Percentiles rank a stretch among this genome's conserved stretches.
phyloP scores from a whole-genome alignment of 192 early-diverging fungal genomes.

The Backusella sp. region DNA sequence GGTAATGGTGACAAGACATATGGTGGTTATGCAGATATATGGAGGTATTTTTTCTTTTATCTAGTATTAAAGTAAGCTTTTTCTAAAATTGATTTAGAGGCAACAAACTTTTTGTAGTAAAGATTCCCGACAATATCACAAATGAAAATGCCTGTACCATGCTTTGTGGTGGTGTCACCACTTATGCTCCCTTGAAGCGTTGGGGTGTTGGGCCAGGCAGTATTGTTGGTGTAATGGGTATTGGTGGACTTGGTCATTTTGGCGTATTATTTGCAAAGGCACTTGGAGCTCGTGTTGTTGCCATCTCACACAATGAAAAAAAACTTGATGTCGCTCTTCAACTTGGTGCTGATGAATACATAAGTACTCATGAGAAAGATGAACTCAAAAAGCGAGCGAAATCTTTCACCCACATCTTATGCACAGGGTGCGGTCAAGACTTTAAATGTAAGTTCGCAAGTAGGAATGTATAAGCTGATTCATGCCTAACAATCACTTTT shows the following conservation, averaged over 20 bases:
- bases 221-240: constrained; percentile 2
- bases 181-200: constrained; percentile 47
- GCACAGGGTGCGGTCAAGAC: background rate
- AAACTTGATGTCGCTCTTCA: constrained; percentile 57
- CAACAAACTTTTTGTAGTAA: constrained; percentile 55
- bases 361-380: constrained; percentile 12
- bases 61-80: too few species aligned
- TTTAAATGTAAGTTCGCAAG: constrained; percentile 1
- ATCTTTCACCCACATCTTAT: constrained; percentile 28
- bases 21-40: constrained; percentile 50
- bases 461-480: too few species aligned
- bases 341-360: constrained; percentile 52
- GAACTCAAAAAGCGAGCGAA: background rate
- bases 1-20: constrained; percentile 43
- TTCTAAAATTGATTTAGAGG: constrained; percentile 17
- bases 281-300: constrained; percentile 47
- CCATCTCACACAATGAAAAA: constrained; percentile 50
- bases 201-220: constrained; percentile 35
- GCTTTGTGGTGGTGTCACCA: constrained; percentile 75
- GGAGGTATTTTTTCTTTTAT: background rate
- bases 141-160: constrained; percentile 62
- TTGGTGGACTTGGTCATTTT: constrained; percentile 60
- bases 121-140: constrained; percentile 49
- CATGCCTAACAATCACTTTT: background rate
- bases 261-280: constrained; percentile 52